A percentile compares a stretch with the other conserved stretches of the same genome.
Conservation (phyloP, 2,329 filamentous ascomycete genomes). For the Phaeosphaeria sp. region DNA sequence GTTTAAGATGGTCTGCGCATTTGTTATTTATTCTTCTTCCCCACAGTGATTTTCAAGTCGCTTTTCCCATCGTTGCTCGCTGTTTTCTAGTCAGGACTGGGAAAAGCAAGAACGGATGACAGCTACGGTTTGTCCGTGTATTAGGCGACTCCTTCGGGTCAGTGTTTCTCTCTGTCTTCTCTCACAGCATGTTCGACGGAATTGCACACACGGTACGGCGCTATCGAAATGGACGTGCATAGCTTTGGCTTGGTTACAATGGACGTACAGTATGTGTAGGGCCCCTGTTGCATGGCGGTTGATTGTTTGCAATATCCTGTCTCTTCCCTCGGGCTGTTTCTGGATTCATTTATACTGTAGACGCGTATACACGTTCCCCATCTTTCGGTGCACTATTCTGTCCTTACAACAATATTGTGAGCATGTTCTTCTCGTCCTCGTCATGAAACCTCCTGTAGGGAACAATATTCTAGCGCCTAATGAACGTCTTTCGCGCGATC, state of each 20-base stretch:
- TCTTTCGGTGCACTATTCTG: conserved; percentile 35
- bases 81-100: conserved; percentile 22
- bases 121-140: conserved; percentile 16
- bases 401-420: conserved; percentile 35
- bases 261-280: conserved; percentile 22
- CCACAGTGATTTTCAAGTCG: conserved; percentile 7
- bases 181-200: conserved; percentile 20
- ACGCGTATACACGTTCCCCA: conserved; percentile 31
- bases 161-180: conserved; percentile 3
- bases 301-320: conserved; percentile 24
- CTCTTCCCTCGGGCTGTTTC: conserved; percentile 13
- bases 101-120: conserved; percentile 22
- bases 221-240: conserved; percentile 34
- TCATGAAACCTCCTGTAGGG: conserved; percentile 26
- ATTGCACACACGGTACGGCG: conserved; percentile 39
- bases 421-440: conserved; percentile 14
- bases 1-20: conserved; percentile 27
- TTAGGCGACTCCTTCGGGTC: conserved; percentile 13
- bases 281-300: conserved; percentile 32
- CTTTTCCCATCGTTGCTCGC: conserved; percentile 16
- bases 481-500: neutral
- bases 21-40: conserved; percentile 12
- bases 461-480: neutral
- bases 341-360: conserved; percentile 26
- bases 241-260: conserved; percentile 32